Evolutionary conservation across 2,329 filamentous ascomycete species (phyloP).

Genomic region (Aspergillus felis): DNA sequence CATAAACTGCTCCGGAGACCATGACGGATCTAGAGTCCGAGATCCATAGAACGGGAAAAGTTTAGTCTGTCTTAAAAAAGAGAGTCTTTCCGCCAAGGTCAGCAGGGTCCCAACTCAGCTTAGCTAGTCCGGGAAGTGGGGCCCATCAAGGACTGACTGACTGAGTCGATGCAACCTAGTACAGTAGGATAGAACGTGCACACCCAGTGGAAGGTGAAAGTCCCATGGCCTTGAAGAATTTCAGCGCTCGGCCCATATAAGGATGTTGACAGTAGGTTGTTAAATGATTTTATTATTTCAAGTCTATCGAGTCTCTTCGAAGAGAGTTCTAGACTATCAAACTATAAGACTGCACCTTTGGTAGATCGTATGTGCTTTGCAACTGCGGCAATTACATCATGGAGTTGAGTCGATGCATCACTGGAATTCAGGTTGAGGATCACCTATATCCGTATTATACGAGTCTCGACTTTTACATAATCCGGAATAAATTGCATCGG

Average conservation of each 20-base stretch:
- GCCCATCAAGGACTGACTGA: conserved; percentile 3
- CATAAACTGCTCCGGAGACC: no score
- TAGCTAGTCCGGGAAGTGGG: conserved; percentile 16
- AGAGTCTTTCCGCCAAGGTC: neutral
- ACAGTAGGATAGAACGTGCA: neutral
- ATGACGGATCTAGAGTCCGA: neutral
- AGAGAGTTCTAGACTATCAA: neutral
- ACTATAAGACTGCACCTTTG: no score
- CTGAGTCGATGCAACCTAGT: neutral
- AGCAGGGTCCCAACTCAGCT: conserved; percentile 2
- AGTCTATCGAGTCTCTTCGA: neutral
- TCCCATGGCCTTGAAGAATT: conserved; percentile 8
- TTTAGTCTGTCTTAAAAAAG: neutral
- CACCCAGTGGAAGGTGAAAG: conserved; percentile 2
- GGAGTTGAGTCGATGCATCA: conserved; percentile 11
- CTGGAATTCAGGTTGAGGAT: no score
- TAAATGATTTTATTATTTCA: neutral
- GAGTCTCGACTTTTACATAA: neutral
- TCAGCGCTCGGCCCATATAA: conserved; percentile 2
- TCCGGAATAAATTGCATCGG: neutral
- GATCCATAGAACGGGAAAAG: neutral
- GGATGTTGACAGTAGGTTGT: conserved; percentile 9
- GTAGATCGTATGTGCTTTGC: neutral
- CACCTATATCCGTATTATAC: no score
- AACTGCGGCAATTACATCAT: conserved; percentile 10